Conservation (phyloP, 169 alveolate species). For the Babesia sp. region DNA sequence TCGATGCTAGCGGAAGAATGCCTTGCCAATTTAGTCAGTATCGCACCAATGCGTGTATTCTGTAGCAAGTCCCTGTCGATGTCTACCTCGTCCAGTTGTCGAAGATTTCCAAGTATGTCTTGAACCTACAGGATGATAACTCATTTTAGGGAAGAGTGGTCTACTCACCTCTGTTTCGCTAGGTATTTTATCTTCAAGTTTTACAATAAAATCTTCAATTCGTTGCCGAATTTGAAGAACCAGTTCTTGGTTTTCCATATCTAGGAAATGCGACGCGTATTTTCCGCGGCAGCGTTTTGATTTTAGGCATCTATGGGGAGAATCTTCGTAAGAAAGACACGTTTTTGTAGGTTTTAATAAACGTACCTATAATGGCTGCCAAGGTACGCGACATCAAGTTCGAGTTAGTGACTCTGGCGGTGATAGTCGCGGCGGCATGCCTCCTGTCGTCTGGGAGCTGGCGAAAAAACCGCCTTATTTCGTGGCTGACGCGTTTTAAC, state of each 20-base stretch:
- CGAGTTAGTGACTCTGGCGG: constrained; percentile 25
- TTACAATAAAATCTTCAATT: constrained; percentile 17
- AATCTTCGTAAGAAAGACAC: no score
- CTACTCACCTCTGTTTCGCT: constrained; percentile 18
- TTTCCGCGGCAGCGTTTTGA: not conserved
- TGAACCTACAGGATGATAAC: not conserved
- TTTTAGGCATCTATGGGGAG: constrained; percentile 28
- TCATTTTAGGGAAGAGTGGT: not conserved
- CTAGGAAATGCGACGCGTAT: not conserved
- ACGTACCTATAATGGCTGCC: constrained; percentile 13
- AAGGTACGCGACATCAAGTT: constrained; percentile 17
- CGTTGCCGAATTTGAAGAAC: constrained; percentile 11
- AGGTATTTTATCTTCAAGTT: not conserved
- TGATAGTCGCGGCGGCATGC: constrained; percentile 39
- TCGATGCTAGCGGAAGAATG: constrained; percentile 34
- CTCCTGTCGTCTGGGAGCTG: constrained; percentile 14
- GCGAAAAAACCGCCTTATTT: constrained; percentile 13
- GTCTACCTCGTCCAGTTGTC: constrained; percentile 61
- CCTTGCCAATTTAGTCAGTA: constrained; percentile 75
- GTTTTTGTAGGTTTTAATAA: no score
- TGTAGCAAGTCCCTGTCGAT: constrained; percentile 76
- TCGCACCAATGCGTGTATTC: constrained; percentile 78
- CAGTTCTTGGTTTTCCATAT: constrained; percentile 2
- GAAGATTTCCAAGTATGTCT: constrained; percentile 46
- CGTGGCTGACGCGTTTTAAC: constrained; percentile 7